A percentile compares a stretch with the other conserved stretches of the same genome.
These are phyloP conservation scores for Gonium pectorale DNA, from an alignment of 139 green algal genomes.

Conservation along the genomic window DNA sequence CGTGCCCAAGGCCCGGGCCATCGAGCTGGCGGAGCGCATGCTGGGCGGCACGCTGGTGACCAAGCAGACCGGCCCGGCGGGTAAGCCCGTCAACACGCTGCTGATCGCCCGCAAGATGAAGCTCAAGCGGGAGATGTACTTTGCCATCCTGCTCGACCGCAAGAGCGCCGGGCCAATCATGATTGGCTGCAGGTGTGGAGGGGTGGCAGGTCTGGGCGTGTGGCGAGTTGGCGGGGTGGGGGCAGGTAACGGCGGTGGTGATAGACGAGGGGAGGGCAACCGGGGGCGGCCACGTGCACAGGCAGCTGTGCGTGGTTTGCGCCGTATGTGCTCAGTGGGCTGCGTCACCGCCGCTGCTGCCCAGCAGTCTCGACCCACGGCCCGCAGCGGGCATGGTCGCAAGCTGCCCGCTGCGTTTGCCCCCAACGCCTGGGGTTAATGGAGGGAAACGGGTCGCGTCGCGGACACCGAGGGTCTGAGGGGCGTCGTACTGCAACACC, in stretches of 20 bases:
- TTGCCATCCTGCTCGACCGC: constrained; percentile 97
- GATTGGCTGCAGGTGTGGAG: constrained; percentile 89
- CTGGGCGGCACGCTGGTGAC: constrained; percentile 93
- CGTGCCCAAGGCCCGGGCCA: constrained; percentile 71
- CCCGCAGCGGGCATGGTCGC: too few species aligned
- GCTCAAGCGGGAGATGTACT: constrained; percentile 98
- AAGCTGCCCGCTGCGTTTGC: too few species aligned
- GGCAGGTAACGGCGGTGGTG: neutral
- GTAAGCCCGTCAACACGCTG: constrained; percentile 98
- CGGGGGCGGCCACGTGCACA: too few species aligned
- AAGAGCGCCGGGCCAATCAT: constrained; percentile 81
- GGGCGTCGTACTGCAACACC: too few species aligned
- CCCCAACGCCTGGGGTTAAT: too few species aligned
- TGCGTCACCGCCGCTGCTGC: too few species aligned
- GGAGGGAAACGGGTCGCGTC: too few species aligned
- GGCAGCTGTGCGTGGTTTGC: too few species aligned
- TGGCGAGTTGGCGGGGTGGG: neutral
- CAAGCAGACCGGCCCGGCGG: constrained; percentile 90
- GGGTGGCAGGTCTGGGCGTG: constrained; percentile 51
- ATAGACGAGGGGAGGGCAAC: too few species aligned
- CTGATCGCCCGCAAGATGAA: constrained; percentile 95
- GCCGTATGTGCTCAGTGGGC: too few species aligned
- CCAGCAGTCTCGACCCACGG: too few species aligned
- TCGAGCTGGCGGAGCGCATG: constrained; percentile 85
- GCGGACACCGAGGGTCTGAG: too few species aligned